phyloP scores from a whole-genome alignment of 805 yeast genomes.

The Saccharomyces mikatae region DNA sequence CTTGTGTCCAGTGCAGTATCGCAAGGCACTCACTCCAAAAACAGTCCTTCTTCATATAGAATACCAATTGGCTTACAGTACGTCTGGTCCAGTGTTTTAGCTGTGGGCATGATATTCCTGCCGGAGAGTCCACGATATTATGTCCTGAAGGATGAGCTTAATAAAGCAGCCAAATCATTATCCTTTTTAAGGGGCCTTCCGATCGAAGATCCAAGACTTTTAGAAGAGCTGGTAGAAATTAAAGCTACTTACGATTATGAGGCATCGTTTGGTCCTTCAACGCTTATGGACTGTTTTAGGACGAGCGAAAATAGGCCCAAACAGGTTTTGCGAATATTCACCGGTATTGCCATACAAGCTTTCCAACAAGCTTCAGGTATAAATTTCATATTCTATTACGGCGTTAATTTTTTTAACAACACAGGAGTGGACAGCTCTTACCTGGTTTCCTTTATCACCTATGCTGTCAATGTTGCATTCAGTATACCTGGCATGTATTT shows the following conservation, averaged over 20 bases:
- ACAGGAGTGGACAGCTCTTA: slow-evolving; percentile 63
- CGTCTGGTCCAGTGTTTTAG: slow-evolving; percentile 56
- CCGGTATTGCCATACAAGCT: slow-evolving; percentile 65
- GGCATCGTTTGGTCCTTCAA: slow-evolving; percentile 43
- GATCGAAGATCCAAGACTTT: slow-evolving; percentile 49
- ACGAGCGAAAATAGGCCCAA: slow-evolving; percentile 47
- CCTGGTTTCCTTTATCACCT: slow-evolving; percentile 66
- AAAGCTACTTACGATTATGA: slow-evolving; percentile 71
- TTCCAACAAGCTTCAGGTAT: slow-evolving; percentile 88
- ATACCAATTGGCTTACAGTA: slow-evolving; percentile 74
- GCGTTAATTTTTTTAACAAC: slow-evolving; percentile 67
- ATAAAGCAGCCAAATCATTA: slow-evolving; percentile 59
- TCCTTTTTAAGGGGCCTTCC: slow-evolving; percentile 65
- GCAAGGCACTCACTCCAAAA: slow-evolving; percentile 57
- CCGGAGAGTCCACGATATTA: slow-evolving; percentile 88
- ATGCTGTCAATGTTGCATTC: slow-evolving; percentile 69
- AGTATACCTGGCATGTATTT: slow-evolving; percentile 77
- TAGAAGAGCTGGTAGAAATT: slow-evolving; percentile 67
- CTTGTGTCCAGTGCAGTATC: slow-evolving; percentile 68
- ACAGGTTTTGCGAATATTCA: slow-evolving; percentile 49
- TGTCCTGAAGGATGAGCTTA: slow-evolving; percentile 61
- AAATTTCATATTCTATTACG: slow-evolving; percentile 83
- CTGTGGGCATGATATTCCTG: slow-evolving; percentile 59
- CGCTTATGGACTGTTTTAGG: slow-evolving; percentile 50
- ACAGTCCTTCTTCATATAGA: slow-evolving; percentile 53